Evolutionary conservation across 495 filamentous ascomycete species (phyloP).

Genomic region (Daldinia loculata): DNA sequence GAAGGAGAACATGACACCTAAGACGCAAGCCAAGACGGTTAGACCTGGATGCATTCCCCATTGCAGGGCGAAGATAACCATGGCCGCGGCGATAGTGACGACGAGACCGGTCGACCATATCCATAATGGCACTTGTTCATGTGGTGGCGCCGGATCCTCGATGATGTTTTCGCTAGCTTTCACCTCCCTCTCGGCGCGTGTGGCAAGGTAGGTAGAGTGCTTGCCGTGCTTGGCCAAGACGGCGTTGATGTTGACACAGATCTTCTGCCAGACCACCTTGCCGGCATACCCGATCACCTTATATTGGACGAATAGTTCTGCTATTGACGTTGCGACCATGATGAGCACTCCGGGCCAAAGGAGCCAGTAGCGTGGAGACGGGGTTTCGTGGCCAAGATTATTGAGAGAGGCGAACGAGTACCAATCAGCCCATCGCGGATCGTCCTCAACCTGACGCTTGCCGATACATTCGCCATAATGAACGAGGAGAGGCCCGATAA

Average conservation of each 20-base stretch:
- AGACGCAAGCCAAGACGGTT: constrained; percentile 66
- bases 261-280: constrained; percentile 60
- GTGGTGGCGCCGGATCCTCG: constrained; percentile 60
- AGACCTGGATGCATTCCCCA: constrained; percentile 69
- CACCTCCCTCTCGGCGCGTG: constrained; percentile 46
- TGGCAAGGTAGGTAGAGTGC: constrained; percentile 56
- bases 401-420: constrained; percentile 61
- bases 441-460: constrained; percentile 49
- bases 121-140: constrained; percentile 69
- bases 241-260: constrained; percentile 54
- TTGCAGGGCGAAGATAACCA: constrained; percentile 67
- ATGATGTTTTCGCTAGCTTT: constrained; percentile 50
- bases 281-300: constrained; percentile 64
- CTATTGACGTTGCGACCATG: constrained; percentile 69
- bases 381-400: constrained; percentile 56
- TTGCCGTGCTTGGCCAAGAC: constrained; percentile 53
- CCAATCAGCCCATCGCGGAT: constrained; percentile 61
- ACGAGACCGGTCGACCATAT: constrained; percentile 66
- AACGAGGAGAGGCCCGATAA: constrained; percentile 70
- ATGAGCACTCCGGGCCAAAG: constrained; percentile 73
- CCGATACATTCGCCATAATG: constrained; percentile 63
- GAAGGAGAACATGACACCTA: constrained; percentile 75
- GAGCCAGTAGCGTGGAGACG: constrained; percentile 71
- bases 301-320: constrained; percentile 68
- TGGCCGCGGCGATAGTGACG: constrained; percentile 60